Evolutionary conservation across 2,329 filamentous ascomycete genomes (phyloP).

Genomic region (Ophiostoma ips): DNA sequence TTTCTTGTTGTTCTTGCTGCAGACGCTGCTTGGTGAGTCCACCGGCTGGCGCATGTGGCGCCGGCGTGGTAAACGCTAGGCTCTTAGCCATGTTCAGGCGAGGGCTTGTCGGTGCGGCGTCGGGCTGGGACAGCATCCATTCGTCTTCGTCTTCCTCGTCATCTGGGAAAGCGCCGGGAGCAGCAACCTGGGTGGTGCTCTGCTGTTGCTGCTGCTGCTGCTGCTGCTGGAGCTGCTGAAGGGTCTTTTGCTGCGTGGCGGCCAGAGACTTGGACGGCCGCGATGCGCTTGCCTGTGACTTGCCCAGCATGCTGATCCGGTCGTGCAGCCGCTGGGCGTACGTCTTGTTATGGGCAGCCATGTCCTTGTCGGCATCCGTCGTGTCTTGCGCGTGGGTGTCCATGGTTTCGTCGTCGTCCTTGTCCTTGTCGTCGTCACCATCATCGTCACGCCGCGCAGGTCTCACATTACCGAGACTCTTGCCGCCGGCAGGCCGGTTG

Average conservation of each 20-base stretch:
- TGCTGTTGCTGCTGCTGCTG: not conserved
- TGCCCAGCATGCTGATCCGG: conserved; percentile 64
- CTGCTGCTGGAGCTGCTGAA: conserved; percentile 11
- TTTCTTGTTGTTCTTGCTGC: conserved; percentile 21
- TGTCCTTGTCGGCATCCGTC: conserved; percentile 30
- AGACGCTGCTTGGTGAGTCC: conserved; percentile 27
- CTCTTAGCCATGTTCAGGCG: conserved; percentile 45
- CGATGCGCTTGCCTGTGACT: conserved; percentile 36
- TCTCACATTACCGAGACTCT: conserved; percentile 45
- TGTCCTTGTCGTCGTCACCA: conserved; percentile 21
- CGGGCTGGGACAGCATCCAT: conserved; percentile 44
- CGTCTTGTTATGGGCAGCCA: conserved; percentile 60
- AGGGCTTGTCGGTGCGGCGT: conserved; percentile 25
- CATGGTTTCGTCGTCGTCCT: conserved; percentile 40
- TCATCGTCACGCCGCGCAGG: conserved; percentile 24
- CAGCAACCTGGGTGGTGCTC: conserved; percentile 17
- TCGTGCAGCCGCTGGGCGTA: conserved; percentile 91
- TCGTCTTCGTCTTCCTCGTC: conserved; percentile 37
- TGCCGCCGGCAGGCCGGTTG: conserved; percentile 57
- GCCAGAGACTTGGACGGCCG: conserved; percentile 34
- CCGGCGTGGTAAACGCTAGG: conserved; percentile 41
- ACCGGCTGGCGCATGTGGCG: conserved; percentile 39
- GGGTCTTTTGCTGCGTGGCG: conserved; percentile 11
- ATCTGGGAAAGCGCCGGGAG: conserved; percentile 47
- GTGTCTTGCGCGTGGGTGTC: conserved; percentile 29